These are phyloP conservation scores for Mariannaea elegans DNA, from an alignment of 2,329 filamentous ascomycete genomes.

Conservation along the genomic window DNA sequence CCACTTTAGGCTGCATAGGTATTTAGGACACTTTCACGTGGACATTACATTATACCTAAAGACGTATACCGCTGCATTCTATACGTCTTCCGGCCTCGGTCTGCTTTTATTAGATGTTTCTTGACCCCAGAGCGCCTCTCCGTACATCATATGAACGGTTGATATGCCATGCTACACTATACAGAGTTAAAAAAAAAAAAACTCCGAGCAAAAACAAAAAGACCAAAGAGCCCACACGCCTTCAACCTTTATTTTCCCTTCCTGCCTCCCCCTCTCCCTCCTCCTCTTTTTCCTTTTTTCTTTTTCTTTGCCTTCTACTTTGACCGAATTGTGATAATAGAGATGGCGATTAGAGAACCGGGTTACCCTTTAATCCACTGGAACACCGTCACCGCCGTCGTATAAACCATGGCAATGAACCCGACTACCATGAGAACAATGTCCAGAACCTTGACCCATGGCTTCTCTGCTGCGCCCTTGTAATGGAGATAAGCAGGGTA, in stretches of 20 bases:
- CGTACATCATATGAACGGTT: conserved; percentile 5
- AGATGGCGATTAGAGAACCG: neutral
- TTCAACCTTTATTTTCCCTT: neutral
- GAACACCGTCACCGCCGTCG: conserved; percentile 66
- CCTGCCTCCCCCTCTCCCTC: neutral
- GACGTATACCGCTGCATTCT: conserved; percentile 15
- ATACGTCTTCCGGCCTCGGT: conserved; percentile 9
- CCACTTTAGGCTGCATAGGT: neutral
- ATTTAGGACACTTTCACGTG: conserved; percentile 6
- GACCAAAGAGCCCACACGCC: neutral
- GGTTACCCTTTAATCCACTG: too few relatives aligned
- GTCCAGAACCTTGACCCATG: conserved; percentile 65
- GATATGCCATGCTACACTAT: too few relatives aligned
- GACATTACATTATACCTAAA: conserved; percentile 16
- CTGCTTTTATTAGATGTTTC: conserved; percentile 4
- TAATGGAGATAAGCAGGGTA: conserved; percentile 78
- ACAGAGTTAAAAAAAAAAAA: too few relatives aligned
- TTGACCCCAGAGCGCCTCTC: conserved; percentile 3
- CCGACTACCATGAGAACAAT: conserved; percentile 70
- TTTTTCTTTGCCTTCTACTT: conserved; percentile 15
- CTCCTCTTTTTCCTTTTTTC: neutral
- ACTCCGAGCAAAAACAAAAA: neutral
- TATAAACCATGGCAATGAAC: conserved; percentile 74
- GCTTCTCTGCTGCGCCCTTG: conserved; percentile 69
- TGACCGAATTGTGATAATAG: too few relatives aligned